Base-by-base conservation (phyloP, 768 basidiomycete species). In the Mycena chlorophos region DNA sequence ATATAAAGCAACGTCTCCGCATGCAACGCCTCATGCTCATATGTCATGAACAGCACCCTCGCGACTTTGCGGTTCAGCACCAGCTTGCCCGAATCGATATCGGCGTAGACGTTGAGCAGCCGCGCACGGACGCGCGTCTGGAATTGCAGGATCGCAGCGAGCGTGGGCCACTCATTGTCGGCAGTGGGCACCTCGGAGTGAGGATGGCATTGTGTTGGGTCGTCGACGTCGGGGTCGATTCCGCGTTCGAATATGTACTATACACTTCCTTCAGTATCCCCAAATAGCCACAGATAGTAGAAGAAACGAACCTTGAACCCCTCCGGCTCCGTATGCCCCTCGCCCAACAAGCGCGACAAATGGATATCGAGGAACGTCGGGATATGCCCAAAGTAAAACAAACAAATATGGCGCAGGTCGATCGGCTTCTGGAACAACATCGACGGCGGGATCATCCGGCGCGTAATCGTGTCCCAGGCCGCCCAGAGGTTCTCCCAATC, bases 331-430 rank as follows among this genome's bases (percentile, higher is more conserved):
- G 94, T 93, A 63, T 91, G 83, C 1, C 87, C 83, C 63, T 94
- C 89, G 37, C 83, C 66, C 49, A 97, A 69, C 13, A 93, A 70
- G 47, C 80, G 78, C 2, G 91, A 90, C 46, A 96, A 71, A 65
- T 96, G 89, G 22, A 97, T 97, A 65, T 97, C 95, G 58, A 95
- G 70, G 75, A 96, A 97, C 19, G 91, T 80, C 2, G 93, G 93
- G 43, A 98, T 93, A 68, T 98, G 97, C 0, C 96, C 96, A 13
- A 92, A 66, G 71, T 98, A 98, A 74, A 99, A 99, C n/a, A 98
- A 78, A 66, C 94, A 96, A 54, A 96, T 94, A 69, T 98, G 95
- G 27, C 97, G 81, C 43, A 98, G 75, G 65, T 97, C 87, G 57
- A 98, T 98, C 3, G 96, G 95, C 68, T 91, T 96, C 67, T 90